phyloP scores from a whole-genome alignment of 2,329 filamentous ascomycete genomes.

The Arachnomyces sp. region DNA sequence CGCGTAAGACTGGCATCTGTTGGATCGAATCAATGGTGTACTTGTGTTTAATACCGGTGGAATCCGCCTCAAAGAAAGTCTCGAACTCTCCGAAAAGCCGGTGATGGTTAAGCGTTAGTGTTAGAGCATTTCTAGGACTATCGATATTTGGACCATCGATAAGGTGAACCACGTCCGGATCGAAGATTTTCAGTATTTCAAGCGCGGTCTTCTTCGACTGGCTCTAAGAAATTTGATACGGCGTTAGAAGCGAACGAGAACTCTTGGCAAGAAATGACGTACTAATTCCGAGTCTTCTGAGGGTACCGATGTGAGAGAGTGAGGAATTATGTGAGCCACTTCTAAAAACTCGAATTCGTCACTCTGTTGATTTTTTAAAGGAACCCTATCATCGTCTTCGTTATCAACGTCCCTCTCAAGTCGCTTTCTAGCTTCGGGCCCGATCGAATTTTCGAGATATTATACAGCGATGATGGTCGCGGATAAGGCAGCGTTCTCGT shows the following conservation, averaged over 20 bases:
- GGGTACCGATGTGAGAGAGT: conserved; percentile 5
- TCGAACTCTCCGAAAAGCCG: conserved; percentile 15
- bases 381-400: conserved; percentile 6
- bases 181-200: conserved; percentile 16
- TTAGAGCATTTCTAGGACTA: conserved; percentile 15
- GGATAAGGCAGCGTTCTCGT: conserved; percentile 10
- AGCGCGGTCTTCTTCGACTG: conserved; percentile 9
- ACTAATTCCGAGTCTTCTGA: conserved; percentile 3
- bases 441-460: conserved; percentile 5
- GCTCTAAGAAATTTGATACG: conserved; percentile 3
- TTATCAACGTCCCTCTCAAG: conserved; percentile 1
- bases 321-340: conserved; percentile 6
- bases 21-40: conserved; percentile 16
- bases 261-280: too few relatives aligned
- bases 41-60: conserved; percentile 8
- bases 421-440: conserved; percentile 8
- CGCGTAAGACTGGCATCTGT: conserved; percentile 12
- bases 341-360: conserved; percentile 5
- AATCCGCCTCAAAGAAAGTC: conserved; percentile 15
- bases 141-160: conserved; percentile 15
- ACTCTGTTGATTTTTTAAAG: conserved; percentile 5
- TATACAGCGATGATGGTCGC: conserved; percentile 13
- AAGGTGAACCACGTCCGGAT: conserved; percentile 10
- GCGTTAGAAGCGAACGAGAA: too few relatives aligned
- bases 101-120: conserved; percentile 13